Percentiles rank a stretch among this genome's conserved stretches.
phyloP scores from a whole-genome alignment of 495 filamentous ascomycete species.

The Aspergillus sparsus region DNA sequence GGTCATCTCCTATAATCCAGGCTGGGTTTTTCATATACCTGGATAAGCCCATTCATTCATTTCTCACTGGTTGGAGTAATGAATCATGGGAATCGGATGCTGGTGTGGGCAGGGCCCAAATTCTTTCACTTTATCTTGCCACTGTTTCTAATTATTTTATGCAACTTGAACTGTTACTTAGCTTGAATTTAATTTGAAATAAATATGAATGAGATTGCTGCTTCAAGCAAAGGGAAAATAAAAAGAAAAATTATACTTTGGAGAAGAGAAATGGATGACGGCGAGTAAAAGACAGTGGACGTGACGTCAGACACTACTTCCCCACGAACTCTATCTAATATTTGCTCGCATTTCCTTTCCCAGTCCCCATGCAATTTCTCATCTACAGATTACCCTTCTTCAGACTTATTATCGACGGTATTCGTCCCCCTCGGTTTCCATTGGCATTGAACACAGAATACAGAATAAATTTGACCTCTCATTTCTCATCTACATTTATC shows the following conservation, averaged over 20 bases:
- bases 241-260: not conserved
- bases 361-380: not conserved
- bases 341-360: not conserved
- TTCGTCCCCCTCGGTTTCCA: too few relatives aligned
- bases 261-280: not conserved
- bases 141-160: slow-evolving; percentile 19
- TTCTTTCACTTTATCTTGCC: slow-evolving; percentile 20
- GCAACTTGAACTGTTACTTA: slow-evolving; percentile 28
- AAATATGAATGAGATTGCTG: slow-evolving; percentile 13
- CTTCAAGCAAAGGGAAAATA: not conserved
- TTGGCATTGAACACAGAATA: too few relatives aligned
- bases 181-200: slow-evolving; percentile 27
- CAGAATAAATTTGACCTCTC: too few relatives aligned
- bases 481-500: too few relatives aligned
- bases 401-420: too few relatives aligned
- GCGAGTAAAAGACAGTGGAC: not conserved
- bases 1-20: slow-evolving; percentile 55
- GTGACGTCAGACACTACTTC: slow-evolving; percentile 14
- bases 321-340: not conserved
- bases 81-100: slow-evolving; percentile 48
- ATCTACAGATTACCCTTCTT: not conserved
- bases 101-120: slow-evolving; percentile 34
- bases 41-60: slow-evolving; percentile 36
- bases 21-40: slow-evolving; percentile 40
- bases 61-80: slow-evolving; percentile 23